Base-by-base conservation (phyloP, 2,329 filamentous ascomycete genomes). In the Aspergillus japonicus region DNA sequence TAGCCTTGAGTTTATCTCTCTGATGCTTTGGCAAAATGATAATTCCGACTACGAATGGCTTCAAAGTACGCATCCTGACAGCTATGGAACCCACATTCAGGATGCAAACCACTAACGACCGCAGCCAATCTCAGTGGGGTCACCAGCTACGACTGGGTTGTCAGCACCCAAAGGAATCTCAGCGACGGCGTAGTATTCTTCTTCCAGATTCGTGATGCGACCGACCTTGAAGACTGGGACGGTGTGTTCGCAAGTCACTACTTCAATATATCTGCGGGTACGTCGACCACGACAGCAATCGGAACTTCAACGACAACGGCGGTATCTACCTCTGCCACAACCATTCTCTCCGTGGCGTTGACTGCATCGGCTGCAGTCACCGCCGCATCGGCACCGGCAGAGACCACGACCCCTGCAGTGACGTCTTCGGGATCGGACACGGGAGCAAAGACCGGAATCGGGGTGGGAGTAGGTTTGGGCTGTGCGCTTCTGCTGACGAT, bases 21-120 rank as follows among this genome's bases (percentile, higher is more conserved):
- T 49, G 10, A 14, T 58, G 29, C 21, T 58, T n/a, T 49, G 56
- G 42, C 56, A 58, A 14, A 48, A 42, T 10, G 26, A 58, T 12
- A 54, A 58, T 14, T 21, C 50, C 2, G 33, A 54, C 26, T 49
- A 39, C 11, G 42, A 58, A 21, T 54, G 50, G 50, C 19, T 58
- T 10, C 56, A 58, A 35, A 54, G 50, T 54, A 58, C 3, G 56
- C 33, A 35, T 14, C 2, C 33, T 35, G 33, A 35, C 33, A 11
- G 33, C 33, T 11, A 11, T 35, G 33, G 11, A 11, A 12, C 33
- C 10, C 10, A 16, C 10, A 26, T 5, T 11, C 10, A 35, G 8
- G 5, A 16, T 35, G 33, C 11, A 14, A 16, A 14, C 33, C 10
- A 12, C 33, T 35, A 35, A 14, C 33, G 1, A 2, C 33, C 11